Conservation (phyloP, 257 asterid species). For the Nicotiana knightiana region DNA sequence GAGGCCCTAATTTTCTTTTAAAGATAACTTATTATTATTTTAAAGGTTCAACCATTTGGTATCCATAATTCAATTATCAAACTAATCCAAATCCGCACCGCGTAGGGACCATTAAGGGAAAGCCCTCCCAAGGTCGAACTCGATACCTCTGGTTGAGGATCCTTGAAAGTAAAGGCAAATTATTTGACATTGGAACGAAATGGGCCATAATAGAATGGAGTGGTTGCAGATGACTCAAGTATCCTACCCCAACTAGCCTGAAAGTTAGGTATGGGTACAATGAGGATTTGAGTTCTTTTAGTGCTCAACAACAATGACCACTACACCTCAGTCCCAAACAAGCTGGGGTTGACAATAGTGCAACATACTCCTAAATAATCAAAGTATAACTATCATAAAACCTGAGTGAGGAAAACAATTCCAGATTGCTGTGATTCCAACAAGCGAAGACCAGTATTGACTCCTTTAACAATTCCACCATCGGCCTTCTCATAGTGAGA, state of each 20-base stretch:
- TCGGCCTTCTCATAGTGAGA: constrained; percentile 49
- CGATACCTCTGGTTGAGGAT: no score
- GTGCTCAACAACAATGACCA: no score
- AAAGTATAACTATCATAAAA: constrained; percentile 8
- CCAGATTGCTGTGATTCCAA: constrained; percentile 71
- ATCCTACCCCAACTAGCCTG: not conserved
- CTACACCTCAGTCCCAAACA: no score
- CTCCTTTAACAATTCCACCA: constrained; percentile 26
- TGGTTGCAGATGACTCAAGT: not conserved
- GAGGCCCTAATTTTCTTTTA: not conserved
- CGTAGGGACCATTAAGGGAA: no score
- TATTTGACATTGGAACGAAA: not conserved
- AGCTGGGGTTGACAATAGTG: not conserved
- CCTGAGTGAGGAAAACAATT: constrained; percentile 73
- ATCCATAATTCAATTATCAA: no score
- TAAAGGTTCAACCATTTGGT: no score
- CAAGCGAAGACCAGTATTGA: constrained; percentile 51
- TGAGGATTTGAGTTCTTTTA: not conserved
- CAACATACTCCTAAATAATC: not conserved
- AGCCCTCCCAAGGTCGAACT: no score
- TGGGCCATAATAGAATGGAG: not conserved
- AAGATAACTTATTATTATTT: not conserved
- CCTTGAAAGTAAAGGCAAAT: not conserved
- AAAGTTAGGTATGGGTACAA: not conserved
- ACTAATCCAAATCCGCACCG: no score